A percentile compares a stretch with the other conserved stretches of the same genome.
Evolutionary conservation across 2,329 filamentous ascomycete species (phyloP).

Genomic region (Clarireedia paspali): DNA sequence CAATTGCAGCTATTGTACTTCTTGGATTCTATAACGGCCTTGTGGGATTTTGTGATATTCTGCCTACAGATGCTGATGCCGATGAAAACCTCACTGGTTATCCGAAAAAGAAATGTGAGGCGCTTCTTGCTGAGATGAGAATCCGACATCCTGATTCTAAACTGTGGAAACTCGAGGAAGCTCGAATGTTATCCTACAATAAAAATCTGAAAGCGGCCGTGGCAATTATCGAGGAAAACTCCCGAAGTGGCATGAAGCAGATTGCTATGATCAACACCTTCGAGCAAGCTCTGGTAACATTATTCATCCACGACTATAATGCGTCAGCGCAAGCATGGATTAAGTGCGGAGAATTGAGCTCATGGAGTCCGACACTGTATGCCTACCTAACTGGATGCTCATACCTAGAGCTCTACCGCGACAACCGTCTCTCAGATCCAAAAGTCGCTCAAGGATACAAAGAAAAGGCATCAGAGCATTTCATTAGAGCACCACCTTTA

Average conservation of each 20-base stretch:
- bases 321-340: slow-evolving; percentile 69
- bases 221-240: slow-evolving; percentile 50
- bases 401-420: slow-evolving; percentile 75
- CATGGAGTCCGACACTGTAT: slow-evolving; percentile 86
- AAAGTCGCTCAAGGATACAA: slow-evolving; percentile 49
- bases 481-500: slow-evolving; percentile 63
- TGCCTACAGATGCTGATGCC: slow-evolving; percentile 54
- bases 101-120: slow-evolving; percentile 58
- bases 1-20: slow-evolving; percentile 72
- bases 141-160: slow-evolving; percentile 70
- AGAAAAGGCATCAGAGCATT: slow-evolving; percentile 56
- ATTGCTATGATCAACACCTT: slow-evolving; percentile 80
- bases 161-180: slow-evolving; percentile 85
- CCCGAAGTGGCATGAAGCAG: slow-evolving; percentile 73
- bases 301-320: slow-evolving; percentile 73
- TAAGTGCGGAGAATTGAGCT: slow-evolving; percentile 69
- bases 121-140: slow-evolving; percentile 67
- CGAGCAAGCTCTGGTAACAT: slow-evolving; percentile 68
- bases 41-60: slow-evolving; percentile 79
- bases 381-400: slow-evolving; percentile 78
- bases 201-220: slow-evolving; percentile 61
- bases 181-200: slow-evolving; percentile 63
- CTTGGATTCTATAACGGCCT: slow-evolving; percentile 85
- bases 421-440: slow-evolving; percentile 37
- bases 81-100: slow-evolving; percentile 58